Evolutionary conservation across 2,329 filamentous ascomycete genomes (phyloP), one percentile per base, ranked within the genome.

Genomic region (Lojkania enalia): DNA sequence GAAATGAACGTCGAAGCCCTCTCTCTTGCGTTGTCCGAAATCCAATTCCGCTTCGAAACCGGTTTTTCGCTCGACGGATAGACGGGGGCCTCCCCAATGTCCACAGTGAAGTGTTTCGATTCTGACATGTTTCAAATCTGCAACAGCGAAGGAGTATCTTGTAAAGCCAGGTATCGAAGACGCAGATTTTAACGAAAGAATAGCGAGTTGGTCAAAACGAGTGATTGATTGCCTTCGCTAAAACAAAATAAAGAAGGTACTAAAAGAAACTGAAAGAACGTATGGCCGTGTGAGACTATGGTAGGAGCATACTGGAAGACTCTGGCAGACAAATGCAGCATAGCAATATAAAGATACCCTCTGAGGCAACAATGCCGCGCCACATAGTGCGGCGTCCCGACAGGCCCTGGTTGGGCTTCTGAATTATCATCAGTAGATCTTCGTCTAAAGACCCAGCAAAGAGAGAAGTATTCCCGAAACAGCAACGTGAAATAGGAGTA

Each of bases 1-100:
- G 61, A 60, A 42, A 71, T 57, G 46, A 66, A 66, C 3, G 53
- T 43, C 4, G 64, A 67, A 6, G 51, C 25, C 4, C 20, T 53
- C n/a, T 53, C 51, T 11, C 48, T 3, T 7, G 44, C n/a, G 20
- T 39, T 41, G 11, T 36, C 37, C 27, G 46, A 29, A 20, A 42
- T 29, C 35, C 36, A 43, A 18, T 20, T 44, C 14, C 29, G 47
- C 20, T 45, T 52, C 4, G 35, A 3, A 5, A 39, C 7, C 21
- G 44, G 13, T 33, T 56, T 48, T 32, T 46, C 44, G 19, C 42
- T 31, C 14, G 42, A 31, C 9, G 46, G 37, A 29, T 44, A 47
- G 19, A 44, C 43, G 32, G 48, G 33, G 18, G 49, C 35, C 21
- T 64, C 61, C 9, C 49, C 55, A 37, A 67, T 63, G 16, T 62